phyloP scores from a whole-genome alignment of 176 grass and related monocot species.

The Canna indica region DNA sequence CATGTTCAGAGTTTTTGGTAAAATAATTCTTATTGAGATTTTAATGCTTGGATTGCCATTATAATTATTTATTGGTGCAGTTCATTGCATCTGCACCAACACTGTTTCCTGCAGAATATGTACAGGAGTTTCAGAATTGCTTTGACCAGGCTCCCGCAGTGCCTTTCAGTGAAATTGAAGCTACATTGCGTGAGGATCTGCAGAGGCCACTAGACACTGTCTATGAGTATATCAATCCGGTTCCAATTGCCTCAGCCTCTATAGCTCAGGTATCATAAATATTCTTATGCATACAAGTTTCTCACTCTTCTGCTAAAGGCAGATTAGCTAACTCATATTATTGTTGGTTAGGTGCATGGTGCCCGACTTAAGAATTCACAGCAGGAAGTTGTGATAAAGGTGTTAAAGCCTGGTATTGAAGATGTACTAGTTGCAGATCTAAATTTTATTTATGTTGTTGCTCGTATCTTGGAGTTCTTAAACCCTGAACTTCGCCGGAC shows the following conservation, averaged over 20 bases:
- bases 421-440: constrained; percentile 88
- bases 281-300: not conserved
- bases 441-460: constrained; percentile 90
- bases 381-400: constrained; percentile 95
- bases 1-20: not conserved
- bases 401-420: constrained; percentile 91
- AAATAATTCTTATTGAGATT: not conserved
- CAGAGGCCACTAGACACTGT: constrained; percentile 74
- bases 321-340: constrained; percentile 12
- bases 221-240: constrained; percentile 90
- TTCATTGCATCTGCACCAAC: constrained; percentile 93
- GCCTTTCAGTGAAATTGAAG: constrained; percentile 68
- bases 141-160: constrained; percentile 70
- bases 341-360: constrained; percentile 63
- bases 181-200: constrained; percentile 72
- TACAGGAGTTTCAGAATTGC: constrained; percentile 91
- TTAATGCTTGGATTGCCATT: constrained; percentile 6
- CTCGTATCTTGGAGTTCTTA: constrained; percentile 76
- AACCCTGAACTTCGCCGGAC: constrained; percentile 88
- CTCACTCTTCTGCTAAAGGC: constrained; percentile 3
- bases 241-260: constrained; percentile 81
- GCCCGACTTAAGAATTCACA: constrained; percentile 89
- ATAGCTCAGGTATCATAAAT: constrained; percentile 67
- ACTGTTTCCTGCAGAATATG: constrained; percentile 90
- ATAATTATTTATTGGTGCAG: constrained; percentile 40